Percentiles rank a stretch among this genome's conserved stretches.
phyloP scores from a whole-genome alignment of 345 rosid species.

The Hibiscus trionum region DNA sequence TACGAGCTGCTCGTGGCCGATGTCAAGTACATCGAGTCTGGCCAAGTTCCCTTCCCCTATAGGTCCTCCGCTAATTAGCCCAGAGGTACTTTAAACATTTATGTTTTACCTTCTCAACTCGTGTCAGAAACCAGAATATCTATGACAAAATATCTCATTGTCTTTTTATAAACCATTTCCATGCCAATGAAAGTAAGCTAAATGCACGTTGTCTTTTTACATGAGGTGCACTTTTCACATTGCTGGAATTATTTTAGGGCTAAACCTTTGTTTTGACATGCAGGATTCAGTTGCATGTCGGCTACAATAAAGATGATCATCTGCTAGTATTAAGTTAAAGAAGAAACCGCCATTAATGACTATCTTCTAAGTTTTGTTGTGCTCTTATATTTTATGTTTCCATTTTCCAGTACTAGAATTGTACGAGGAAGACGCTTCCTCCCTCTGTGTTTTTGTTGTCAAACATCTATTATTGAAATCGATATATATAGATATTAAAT shows the following conservation, averaged over 20 bases:
- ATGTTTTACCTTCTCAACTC: no score
- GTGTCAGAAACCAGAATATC: neutral
- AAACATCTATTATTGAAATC: neutral
- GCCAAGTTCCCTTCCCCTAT: conserved; percentile 84
- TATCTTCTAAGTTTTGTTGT: neutral
- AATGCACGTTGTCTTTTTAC: no score
- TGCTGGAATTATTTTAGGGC: neutral
- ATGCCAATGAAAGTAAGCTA: no score
- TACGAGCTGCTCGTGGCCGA: conserved; percentile 74
- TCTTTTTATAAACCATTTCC: no score
- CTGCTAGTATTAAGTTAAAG: neutral
- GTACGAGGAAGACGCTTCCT: neutral
- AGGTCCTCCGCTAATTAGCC: conserved; percentile 31
- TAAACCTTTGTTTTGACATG: neutral
- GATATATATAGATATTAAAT: neutral
- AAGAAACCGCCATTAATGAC: conserved; percentile 15
- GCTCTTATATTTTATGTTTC: neutral
- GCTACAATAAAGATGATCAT: conserved; percentile 22
- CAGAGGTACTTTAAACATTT: neutral
- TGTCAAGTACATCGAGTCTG: conserved; percentile 69
- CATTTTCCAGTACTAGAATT: neutral
- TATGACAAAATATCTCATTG: no score
- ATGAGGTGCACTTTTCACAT: neutral
- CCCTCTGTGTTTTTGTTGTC: neutral
- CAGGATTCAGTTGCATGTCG: conserved; percentile 33